phyloP scores from a whole-genome alignment of 371 early-diverging fungal genomes.

The Smittium culicis region DNA sequence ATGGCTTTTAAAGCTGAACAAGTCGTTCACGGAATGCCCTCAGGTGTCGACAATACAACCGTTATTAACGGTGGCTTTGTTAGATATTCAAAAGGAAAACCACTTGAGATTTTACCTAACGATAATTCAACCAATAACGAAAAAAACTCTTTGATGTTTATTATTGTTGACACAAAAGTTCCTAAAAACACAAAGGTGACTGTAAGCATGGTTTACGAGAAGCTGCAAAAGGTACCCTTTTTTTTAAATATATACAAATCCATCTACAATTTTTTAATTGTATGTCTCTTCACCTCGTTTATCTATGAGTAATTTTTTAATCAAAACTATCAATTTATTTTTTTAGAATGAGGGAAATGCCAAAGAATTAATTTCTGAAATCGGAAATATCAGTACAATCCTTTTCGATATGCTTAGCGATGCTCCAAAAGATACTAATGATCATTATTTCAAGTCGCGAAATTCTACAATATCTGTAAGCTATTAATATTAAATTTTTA shows the following conservation, averaged over 20 bases:
- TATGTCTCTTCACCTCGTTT: too few relatives aligned
- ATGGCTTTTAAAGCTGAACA: slow-evolving; percentile 85
- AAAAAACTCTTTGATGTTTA: slow-evolving; percentile 56
- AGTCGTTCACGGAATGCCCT: slow-evolving; percentile 89
- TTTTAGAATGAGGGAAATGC: slow-evolving; percentile 48
- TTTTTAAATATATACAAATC: too few relatives aligned
- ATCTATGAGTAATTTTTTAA: too few relatives aligned
- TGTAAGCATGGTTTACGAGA: slow-evolving; percentile 54
- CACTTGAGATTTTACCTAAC: slow-evolving; percentile 7
- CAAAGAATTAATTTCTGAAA: slow-evolving; percentile 57
- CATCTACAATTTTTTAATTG: too few relatives aligned
- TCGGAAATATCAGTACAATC: slow-evolving; percentile 43
- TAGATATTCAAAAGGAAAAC: slow-evolving; percentile 36
- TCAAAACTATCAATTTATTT: too few relatives aligned
- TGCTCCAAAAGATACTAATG: neutral
- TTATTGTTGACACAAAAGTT: slow-evolving; percentile 74
- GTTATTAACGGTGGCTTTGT: slow-evolving; percentile 59
- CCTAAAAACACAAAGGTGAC: slow-evolving; percentile 75
- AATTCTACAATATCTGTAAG: neutral
- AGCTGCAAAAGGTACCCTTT: neutral
- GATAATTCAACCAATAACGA: slow-evolving; percentile 15
- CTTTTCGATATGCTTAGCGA: slow-evolving; percentile 9
- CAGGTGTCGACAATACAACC: slow-evolving; percentile 88
- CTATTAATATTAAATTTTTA: too few relatives aligned
- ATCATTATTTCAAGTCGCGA: too few relatives aligned